Percentiles rank a stretch among this genome's conserved stretches.
These are phyloP conservation scores for Begonia fuchsioides DNA, from an alignment of 306 rosid species.

Conservation along the genomic window DNA sequence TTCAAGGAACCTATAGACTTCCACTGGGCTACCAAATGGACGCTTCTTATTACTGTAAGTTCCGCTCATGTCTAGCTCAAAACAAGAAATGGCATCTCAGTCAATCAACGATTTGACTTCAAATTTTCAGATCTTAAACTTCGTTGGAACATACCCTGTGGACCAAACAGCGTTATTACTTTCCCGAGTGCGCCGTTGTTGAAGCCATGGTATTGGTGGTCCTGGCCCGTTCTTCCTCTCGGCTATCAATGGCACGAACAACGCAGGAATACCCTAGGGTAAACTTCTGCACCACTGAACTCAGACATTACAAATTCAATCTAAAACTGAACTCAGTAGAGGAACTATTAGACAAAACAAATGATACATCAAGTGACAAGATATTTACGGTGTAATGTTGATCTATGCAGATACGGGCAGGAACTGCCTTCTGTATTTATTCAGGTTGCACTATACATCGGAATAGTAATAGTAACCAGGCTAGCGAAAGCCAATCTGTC, in stretches of 20 bases:
- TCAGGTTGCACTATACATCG: constrained; percentile 36
- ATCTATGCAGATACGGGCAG: constrained; percentile 37
- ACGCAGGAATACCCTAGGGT: constrained; percentile 72
- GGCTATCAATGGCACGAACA: constrained; percentile 79
- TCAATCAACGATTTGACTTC: background rate
- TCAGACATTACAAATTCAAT: too few species aligned
- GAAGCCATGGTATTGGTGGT: constrained; percentile 99
- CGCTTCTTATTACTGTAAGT: constrained; percentile 90
- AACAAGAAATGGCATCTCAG: too few species aligned
- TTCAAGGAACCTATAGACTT: constrained; percentile 74
- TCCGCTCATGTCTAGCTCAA: background rate
- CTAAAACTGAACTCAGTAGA: too few species aligned
- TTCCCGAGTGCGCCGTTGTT: constrained; percentile 87
- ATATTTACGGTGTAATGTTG: too few species aligned
- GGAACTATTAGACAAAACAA: too few species aligned
- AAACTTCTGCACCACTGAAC: background rate
- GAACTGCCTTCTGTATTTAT: constrained; percentile 48
- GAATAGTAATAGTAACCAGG: constrained; percentile 48
- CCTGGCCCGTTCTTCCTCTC: constrained; percentile 95
- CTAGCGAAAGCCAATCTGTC: constrained; percentile 56
- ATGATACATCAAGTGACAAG: too few species aligned
- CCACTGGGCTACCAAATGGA: constrained; percentile 98
- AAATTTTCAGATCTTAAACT: constrained; percentile 49
- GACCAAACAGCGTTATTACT: constrained; percentile 91
- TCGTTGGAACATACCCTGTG: constrained; percentile 86